Conservation (phyloP, 2,329 filamentous ascomycete genomes). For the Exophiala bonariae region DNA sequence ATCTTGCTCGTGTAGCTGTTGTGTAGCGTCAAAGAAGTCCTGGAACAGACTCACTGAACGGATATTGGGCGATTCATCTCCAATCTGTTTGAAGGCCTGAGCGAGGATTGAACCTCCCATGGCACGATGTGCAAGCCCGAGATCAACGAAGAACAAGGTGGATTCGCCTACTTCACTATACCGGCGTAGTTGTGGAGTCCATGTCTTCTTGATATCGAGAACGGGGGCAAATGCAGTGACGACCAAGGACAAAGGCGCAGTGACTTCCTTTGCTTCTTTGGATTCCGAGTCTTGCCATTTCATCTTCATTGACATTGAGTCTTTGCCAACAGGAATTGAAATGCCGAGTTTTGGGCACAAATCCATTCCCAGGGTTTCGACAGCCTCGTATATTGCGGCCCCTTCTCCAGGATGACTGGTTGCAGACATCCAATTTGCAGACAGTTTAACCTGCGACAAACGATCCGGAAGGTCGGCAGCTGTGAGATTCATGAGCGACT, state of each 20-base stretch:
- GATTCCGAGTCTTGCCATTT: constrained; percentile 77
- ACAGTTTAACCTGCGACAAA: constrained; percentile 78
- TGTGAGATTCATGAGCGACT: constrained; percentile 89
- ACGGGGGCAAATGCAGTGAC: constrained; percentile 90
- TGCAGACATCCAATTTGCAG: constrained; percentile 99
- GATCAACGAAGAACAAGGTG: constrained; percentile 84
- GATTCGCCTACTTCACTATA: constrained; percentile 87
- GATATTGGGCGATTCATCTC: constrained; percentile 82
- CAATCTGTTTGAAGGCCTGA: constrained; percentile 83
- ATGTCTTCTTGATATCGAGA: constrained; percentile 78
- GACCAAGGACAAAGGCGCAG: constrained; percentile 84
- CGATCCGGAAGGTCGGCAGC: constrained; percentile 74
- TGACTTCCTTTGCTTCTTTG: constrained; percentile 76
- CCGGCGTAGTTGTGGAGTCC: constrained; percentile 85
- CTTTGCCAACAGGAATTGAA: constrained; percentile 94
- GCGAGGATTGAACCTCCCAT: constrained; percentile 89
- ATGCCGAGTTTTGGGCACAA: constrained; percentile 88
- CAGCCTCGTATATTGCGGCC: constrained; percentile 88
- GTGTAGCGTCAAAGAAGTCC: constrained; percentile 88
- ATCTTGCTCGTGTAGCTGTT: constrained; percentile 64
- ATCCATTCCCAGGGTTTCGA: constrained; percentile 88
- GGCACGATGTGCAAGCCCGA: constrained; percentile 76
- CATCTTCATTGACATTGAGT: constrained; percentile 99
- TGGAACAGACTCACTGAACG: constrained; percentile 76
- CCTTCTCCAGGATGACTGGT: constrained; percentile 90